Base-by-base conservation (phyloP, 2,329 filamentous ascomycete species). In the Aspergillus caelatus region DNA sequence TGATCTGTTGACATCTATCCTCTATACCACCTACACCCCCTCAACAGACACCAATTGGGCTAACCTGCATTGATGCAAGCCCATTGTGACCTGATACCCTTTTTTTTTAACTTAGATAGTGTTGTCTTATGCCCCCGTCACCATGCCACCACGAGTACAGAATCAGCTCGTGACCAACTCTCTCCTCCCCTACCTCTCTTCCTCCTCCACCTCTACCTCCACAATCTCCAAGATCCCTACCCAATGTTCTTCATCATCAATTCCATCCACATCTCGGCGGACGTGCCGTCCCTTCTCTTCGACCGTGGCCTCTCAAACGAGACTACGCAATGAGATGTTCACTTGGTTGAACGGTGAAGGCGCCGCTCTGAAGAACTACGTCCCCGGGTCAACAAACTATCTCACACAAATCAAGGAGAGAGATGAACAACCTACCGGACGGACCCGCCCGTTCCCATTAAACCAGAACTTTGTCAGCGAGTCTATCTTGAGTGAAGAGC, bases 401-500 rank as follows among this genome's bases (percentile, higher is more conserved):
- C 52, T 76, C 26, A 72, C 61, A 14, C 57, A 65, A n/a, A 46
- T 70, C 46, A 65, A 48, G 30, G n/a, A 21, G 12, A 30, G 30
- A 10, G 39, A 57, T 23, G 21, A 19, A 14, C 28, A 48, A 7
- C 36, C 30, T 32, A 11, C 21, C 6, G 46, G n/a, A n/a, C 43
- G 43, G 19, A 32, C 72, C 71, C 83, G 76, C 64, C 92, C 92
- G 0, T 97, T 95, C 68, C 93, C 93, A 0, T 75, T 87, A 57
- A 97, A 97, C 76, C 81, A 80, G 5, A 75, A 84, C 28, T 97
- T 94, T 79, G 79, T 83, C 67, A 92, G 89, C 71, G 84, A 91
- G 75, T 81, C 85, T 4, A 91, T 97, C 26, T 82, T 97, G 67
- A 89, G 89, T 66, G 91, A 96, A 70, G 80, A 83, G 21, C 81